phyloP scores from a whole-genome alignment of 2,329 filamentous ascomycete species.

The Malbranchea cinnamomea region DNA sequence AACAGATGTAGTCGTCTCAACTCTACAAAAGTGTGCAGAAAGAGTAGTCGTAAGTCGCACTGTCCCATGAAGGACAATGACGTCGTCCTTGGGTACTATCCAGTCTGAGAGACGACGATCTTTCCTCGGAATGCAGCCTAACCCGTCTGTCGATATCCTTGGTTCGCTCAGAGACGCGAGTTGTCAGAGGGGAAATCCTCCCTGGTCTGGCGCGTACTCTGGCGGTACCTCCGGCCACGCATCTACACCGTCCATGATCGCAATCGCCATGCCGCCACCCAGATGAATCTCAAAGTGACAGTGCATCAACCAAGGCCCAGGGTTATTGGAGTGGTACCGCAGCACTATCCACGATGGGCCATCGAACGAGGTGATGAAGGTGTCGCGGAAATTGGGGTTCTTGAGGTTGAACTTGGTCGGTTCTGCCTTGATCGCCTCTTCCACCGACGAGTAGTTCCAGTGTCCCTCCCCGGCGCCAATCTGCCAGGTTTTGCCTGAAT shows the following conservation, averaged over 20 bases:
- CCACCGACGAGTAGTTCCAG: slow-evolving; percentile 28
- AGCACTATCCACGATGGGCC: slow-evolving; percentile 28
- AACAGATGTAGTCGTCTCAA: too few species aligned
- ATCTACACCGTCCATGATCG: slow-evolving; percentile 35
- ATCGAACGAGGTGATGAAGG: slow-evolving; percentile 21
- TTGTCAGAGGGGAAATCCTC: too few species aligned
- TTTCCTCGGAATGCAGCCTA: too few species aligned
- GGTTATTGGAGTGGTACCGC: slow-evolving; percentile 32
- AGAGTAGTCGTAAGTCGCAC: too few species aligned
- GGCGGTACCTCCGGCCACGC: slow-evolving; percentile 25
- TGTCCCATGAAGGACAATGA: too few species aligned
- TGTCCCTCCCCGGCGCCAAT: slow-evolving; percentile 24
- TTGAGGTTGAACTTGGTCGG: slow-evolving; percentile 33
- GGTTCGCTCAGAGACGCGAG: too few species aligned
- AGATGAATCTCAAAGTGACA: slow-evolving; percentile 37
- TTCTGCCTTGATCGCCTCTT: slow-evolving; percentile 23
- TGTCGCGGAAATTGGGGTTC: slow-evolving; percentile 28
- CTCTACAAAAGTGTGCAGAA: too few species aligned
- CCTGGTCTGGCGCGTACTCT: too few species aligned
- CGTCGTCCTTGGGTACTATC: too few species aligned
- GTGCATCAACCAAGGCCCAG: slow-evolving; percentile 35
- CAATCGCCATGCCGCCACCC: slow-evolving; percentile 33
- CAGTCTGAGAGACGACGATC: too few species aligned
- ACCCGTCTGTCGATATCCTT: too few species aligned
- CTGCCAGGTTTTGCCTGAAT: slow-evolving; percentile 31